Evolutionary conservation across 169 alveolate genomes (phyloP).

Genomic region (Cyclospora cayetanensis): DNA sequence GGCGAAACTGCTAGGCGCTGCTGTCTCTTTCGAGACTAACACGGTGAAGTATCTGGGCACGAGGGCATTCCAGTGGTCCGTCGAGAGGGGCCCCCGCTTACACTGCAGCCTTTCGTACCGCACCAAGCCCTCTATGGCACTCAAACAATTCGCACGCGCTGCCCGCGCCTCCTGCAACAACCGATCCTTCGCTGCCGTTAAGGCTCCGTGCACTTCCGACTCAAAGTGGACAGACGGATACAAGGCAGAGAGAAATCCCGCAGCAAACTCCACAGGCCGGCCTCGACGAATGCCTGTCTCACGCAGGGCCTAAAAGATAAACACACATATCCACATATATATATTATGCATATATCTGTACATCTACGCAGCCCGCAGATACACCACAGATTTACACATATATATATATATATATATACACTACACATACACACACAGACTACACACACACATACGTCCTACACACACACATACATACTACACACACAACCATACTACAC

Average conservation of each 20-base stretch:
- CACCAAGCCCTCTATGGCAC: slow-evolving; percentile 46
- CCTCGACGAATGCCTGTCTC: background rate
- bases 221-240: background rate
- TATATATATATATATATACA: background rate
- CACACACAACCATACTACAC: slow-evolving; percentile 18
- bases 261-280: background rate
- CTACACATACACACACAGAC: slow-evolving; percentile 37
- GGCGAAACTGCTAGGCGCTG: slow-evolving; percentile 58
- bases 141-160: background rate
- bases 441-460: slow-evolving; percentile 51
- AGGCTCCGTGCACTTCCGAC: background rate
- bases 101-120: slow-evolving; percentile 77
- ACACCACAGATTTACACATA: background rate
- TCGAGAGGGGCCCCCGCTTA: slow-evolving; percentile 75
- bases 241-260: background rate
- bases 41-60: slow-evolving; percentile 84
- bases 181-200: background rate
- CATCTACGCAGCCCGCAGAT: background rate
- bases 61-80: slow-evolving; percentile 78
- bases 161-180: slow-evolving; percentile 1
- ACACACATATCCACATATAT: background rate
- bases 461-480: background rate
- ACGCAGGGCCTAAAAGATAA: background rate
- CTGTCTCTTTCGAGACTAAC: slow-evolving; percentile 71
- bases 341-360: background rate